Conservation (phyloP, 2,329 filamentous ascomycete genomes). For the Pseudogymnoascus sp. region DNA sequence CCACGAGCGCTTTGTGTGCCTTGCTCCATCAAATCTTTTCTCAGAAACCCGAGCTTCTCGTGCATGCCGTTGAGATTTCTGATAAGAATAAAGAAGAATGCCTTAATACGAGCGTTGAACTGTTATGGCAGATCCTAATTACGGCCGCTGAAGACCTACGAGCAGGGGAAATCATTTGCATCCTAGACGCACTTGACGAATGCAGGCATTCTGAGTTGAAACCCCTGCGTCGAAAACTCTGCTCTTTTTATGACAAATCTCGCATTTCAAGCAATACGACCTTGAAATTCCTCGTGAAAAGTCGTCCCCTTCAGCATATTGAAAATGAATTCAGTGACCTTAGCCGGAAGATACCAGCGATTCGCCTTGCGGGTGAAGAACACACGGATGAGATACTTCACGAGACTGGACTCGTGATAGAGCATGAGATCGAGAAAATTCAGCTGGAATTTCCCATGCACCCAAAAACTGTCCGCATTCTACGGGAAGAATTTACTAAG, state of each 20-base stretch:
- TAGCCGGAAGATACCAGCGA: slow-evolving; percentile 19
- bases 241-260: slow-evolving; percentile 5
- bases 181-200: slow-evolving; percentile 36
- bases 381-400: slow-evolving; percentile 28
- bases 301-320: slow-evolving; percentile 29
- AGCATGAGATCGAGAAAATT: slow-evolving; percentile 21
- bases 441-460: not conserved
- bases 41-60: slow-evolving; percentile 25
- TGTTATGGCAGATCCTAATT: slow-evolving; percentile 30
- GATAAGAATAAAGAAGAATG: slow-evolving; percentile 19
- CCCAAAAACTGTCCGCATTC: not conserved
- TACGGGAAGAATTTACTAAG: not conserved
- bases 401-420: slow-evolving; percentile 31
- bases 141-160: slow-evolving; percentile 21
- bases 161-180: slow-evolving; percentile 26
- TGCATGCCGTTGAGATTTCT: slow-evolving; percentile 26
- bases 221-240: slow-evolving; percentile 15
- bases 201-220: slow-evolving; percentile 22
- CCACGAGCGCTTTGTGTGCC: slow-evolving; percentile 31
- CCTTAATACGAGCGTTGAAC: slow-evolving; percentile 18
- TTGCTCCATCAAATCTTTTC: slow-evolving; percentile 33
- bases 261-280: not conserved
- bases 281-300: slow-evolving; percentile 31
- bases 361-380: slow-evolving; percentile 31
- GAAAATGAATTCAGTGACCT: slow-evolving; percentile 20